Evolutionary conservation across 2,329 filamentous ascomycete genomes (phyloP).

Genomic region (Aspergillaceae sp.): DNA sequence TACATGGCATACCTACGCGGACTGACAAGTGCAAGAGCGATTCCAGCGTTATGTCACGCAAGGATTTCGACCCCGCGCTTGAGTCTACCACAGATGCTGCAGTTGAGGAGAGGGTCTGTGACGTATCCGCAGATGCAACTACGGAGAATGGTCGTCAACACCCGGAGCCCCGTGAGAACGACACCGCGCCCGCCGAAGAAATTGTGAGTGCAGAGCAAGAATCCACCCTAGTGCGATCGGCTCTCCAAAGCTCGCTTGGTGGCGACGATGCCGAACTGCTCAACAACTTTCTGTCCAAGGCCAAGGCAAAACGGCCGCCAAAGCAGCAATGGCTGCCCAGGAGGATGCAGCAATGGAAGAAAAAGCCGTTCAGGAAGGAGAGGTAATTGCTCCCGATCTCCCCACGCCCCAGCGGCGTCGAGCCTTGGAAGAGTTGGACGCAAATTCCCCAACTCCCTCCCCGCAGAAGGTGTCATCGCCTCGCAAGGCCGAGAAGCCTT

Average conservation of each 20-base stretch:
- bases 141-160: slow-evolving; percentile 5
- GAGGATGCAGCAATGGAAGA: slow-evolving; percentile 7
- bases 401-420: slow-evolving; percentile 26
- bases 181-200: not conserved
- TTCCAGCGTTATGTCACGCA: slow-evolving; percentile 9
- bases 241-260: slow-evolving; percentile 29
- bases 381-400: slow-evolving; percentile 8
- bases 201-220: slow-evolving; percentile 17
- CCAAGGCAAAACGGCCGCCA: slow-evolving; percentile 33
- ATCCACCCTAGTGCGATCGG: slow-evolving; percentile 27
- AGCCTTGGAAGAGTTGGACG: slow-evolving; percentile 28
- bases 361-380: slow-evolving; percentile 6
- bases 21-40: slow-evolving; percentile 2
- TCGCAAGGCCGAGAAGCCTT: slow-evolving; percentile 16
- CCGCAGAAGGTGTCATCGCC: slow-evolving; percentile 24
- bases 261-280: slow-evolving; percentile 33
- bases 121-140: slow-evolving; percentile 3
- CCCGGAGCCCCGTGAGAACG: not conserved
- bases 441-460: slow-evolving; percentile 33
- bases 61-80: not conserved
- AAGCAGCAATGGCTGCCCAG: slow-evolving; percentile 16
- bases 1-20: slow-evolving; percentile 11
- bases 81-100: not conserved
- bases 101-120: not conserved
- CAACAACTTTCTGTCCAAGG: slow-evolving; percentile 33